phyloP scores from a whole-genome alignment of 805 yeast genomes.

The Sugiyamaella lignohabitans region DNA sequence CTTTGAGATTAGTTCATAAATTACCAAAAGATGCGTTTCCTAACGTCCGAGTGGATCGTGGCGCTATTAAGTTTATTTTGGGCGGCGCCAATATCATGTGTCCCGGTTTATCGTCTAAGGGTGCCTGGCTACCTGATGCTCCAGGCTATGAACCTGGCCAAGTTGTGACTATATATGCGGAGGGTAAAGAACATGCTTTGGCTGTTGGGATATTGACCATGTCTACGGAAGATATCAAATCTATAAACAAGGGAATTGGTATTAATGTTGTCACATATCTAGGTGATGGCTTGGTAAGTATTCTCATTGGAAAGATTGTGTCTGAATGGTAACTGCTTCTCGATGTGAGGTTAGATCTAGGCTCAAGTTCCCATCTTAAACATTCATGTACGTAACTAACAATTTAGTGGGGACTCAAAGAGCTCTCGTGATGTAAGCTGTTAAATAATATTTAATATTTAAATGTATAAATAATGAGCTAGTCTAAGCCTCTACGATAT shows the following conservation, averaged over 20 bases:
- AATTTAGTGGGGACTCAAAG: constrained; percentile 2
- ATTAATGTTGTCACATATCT: constrained; percentile 75
- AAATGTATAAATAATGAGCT: too few species aligned
- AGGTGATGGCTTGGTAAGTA: constrained; percentile 67
- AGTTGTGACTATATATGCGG: constrained; percentile 81
- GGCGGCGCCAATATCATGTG: constrained; percentile 97
- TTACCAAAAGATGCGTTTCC: constrained; percentile 72
- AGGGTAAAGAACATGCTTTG: constrained; percentile 84
- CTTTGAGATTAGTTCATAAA: constrained; percentile 41
- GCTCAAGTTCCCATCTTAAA: too few species aligned
- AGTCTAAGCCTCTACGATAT: too few species aligned
- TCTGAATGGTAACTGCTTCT: background rate
- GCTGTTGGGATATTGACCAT: constrained; percentile 83
- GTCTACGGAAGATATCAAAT: constrained; percentile 85
- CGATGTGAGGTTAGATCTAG: background rate
- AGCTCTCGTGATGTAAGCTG: background rate
- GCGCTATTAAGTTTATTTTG: constrained; percentile 92
- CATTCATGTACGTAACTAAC: too few species aligned
- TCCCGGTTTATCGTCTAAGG: constrained; percentile 82
- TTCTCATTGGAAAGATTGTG: too few species aligned
- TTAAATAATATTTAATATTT: background rate
- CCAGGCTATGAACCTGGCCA: constrained; percentile 56
- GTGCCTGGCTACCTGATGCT: constrained; percentile 75
- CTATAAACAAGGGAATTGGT: constrained; percentile 81
- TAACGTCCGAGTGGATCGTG: constrained; percentile 83